Evolutionary conservation across 176 grass and related monocot genomes (phyloP).

Genomic region (Typha latifolia): DNA sequence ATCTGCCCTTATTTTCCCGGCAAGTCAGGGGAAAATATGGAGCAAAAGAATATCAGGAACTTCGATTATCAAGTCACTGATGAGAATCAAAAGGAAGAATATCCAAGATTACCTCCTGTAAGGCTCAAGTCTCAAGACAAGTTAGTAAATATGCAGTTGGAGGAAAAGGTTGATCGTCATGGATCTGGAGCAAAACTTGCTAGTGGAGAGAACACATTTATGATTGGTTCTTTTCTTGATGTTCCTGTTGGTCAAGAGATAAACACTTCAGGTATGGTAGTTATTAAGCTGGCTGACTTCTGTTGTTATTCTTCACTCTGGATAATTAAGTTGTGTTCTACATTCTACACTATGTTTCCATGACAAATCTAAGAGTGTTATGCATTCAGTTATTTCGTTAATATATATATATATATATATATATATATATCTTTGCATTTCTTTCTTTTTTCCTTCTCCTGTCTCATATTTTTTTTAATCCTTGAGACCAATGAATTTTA

Average conservation of each 20-base stretch:
- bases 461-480: too few species aligned
- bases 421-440: too few species aligned
- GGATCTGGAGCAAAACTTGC: conserved; percentile 51
- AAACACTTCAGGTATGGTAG: conserved; percentile 60
- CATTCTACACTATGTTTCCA: too few species aligned
- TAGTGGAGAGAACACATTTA: conserved; percentile 58
- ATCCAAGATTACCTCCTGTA: conserved; percentile 72
- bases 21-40: conserved; percentile 27
- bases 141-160: conserved; percentile 67
- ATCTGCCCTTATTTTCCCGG: conserved; percentile 31
- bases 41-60: conserved; percentile 36
- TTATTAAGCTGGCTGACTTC: too few species aligned
- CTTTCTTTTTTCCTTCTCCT: too few species aligned
- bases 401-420: too few species aligned
- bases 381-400: too few species aligned
- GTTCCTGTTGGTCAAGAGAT: conserved; percentile 92
- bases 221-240: conserved; percentile 93
- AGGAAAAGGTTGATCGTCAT: conserved; percentile 57
- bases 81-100: conserved; percentile 53
- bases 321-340: too few species aligned
- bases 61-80: conserved; percentile 50
- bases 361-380: too few species aligned
- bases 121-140: conserved; percentile 92
- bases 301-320: too few species aligned
- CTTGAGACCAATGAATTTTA: too few species aligned